Base-by-base conservation (phyloP, 768 basidiomycete genomes). In the Xerocomus potaroensis region DNA sequence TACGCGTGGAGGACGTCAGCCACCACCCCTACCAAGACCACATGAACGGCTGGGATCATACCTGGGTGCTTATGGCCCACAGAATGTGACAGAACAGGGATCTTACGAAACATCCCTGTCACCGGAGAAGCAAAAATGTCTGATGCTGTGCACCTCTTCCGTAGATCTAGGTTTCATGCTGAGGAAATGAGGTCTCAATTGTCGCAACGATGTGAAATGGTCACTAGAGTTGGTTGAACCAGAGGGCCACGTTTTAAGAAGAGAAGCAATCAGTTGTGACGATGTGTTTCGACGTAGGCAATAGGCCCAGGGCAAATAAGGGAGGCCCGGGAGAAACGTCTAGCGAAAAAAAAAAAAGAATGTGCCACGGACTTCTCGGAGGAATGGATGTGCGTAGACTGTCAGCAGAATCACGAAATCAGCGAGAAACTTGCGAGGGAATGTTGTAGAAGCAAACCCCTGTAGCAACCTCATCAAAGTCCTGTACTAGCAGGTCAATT, bases 61-160 rank as follows among this genome's bases (percentile, higher is more conserved):
- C 44, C 41, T 51, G 16, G 9, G n/a, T 18, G 11, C 30, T 16
- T 7, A 32, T 24, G 37, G 32, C 43, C 29, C 26, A 47, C 31
- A 42, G 34, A 34, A 45, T 31, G 31, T 23, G 16, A 45, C 41
- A 19, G 29, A 43, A 53, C 24, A 43, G 55, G 55, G 32, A 18
- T 26, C 15, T 61, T 61, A 61, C 61, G 59, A 18, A 43, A 57
- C 32, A 18, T 23, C 34, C 50, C 45, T 48, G 40, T 42, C 45
- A 51, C 55, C 58, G 61, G 51, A 10, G 55, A 43, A 37, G 38
- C 26, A 49, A 46, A 60, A 61, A 39, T n/a, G 4, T 18, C 40
- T 51, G 33, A 60, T 62, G 60, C 59, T 60, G 59, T 60, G 59
- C 31, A 1, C 2, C 21, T 29, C 41, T 51, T 59, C 51, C 26